Evolutionary conservation across 2,329 filamentous ascomycete genomes (phyloP), one percentile per base, ranked within the genome.

Genomic region (Xylariales sp.): DNA sequence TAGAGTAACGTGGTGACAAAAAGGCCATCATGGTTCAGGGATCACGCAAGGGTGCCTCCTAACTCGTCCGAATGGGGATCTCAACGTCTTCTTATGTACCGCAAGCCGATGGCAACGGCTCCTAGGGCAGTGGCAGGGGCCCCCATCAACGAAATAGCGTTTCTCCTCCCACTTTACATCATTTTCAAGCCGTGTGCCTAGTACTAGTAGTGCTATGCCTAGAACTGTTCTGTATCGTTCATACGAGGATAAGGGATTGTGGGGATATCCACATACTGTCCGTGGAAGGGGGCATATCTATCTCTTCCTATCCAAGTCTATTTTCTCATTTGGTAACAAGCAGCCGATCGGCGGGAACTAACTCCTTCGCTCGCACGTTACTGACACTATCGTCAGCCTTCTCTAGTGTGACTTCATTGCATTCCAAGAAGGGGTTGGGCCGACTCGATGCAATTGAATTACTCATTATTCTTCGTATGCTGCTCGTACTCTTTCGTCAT

Each of bases 281-380:
- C 62, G 60, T 10, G 69, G 60, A 18, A 72, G 67, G 18, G 68
- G 70, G 50, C 67, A 72, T 55, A 69, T 69, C 59, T 66, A 69
- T 69, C 59, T 66, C 50, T 58, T 69, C 68, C 70, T 68, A 70
- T 45, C 64, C 64, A 12, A 71, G 36, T 1, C 68, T 64, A 48
- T 71, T 64, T 30, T 72, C 68, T 18, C 68, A 57, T 46, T 58
- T 69, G 53, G 65, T 59, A 49, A 65, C 67, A 32, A 69, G 64
- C 16, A 69, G 69, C 39, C 53, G 54, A 54, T 66, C 69, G 14
- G 58, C 61, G 52, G 69, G 70, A 39, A 72, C 63, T 43, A 69
- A 23, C n/a, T 49, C 39, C 48, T 56, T 62, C n/a, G 61, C 64
- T 41, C 49, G 28, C 28, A 16, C 56, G 55, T 67, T 70, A 57